phyloP scores from a whole-genome alignment of 2,329 filamentous ascomycete species.

The Colletotrichum spinosum region DNA sequence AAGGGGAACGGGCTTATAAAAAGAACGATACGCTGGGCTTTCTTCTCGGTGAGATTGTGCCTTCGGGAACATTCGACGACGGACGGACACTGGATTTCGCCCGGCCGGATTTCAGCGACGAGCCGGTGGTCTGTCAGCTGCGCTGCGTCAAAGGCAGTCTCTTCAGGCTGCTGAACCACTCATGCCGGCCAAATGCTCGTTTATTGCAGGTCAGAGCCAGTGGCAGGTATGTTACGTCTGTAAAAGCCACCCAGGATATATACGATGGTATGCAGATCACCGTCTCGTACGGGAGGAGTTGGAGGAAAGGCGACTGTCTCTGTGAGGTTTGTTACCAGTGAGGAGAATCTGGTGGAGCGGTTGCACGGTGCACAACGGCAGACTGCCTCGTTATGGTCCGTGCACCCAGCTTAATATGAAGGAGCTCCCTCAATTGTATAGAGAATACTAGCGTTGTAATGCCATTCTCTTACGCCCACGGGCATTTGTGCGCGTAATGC shows the following conservation, averaged over 20 bases:
- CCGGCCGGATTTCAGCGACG: slow-evolving; percentile 1
- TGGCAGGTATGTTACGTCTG: slow-evolving; percentile 13
- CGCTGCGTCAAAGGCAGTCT: slow-evolving; percentile 7
- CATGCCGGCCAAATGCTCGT: slow-evolving; percentile 5
- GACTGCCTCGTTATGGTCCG: too few species aligned
- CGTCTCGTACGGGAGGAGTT: slow-evolving; percentile 1
- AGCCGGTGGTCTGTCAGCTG: slow-evolving; percentile 12
- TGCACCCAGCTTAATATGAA: too few species aligned
- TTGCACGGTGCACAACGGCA: too few species aligned
- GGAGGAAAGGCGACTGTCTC: not conserved
- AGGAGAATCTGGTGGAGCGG: too few species aligned
- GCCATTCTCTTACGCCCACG: too few species aligned
- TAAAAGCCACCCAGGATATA: slow-evolving; percentile 3
- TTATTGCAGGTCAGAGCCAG: slow-evolving; percentile 9
- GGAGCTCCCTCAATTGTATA: too few species aligned
- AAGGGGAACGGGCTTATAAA: slow-evolving; percentile 4
- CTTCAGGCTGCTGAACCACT: slow-evolving; percentile 17
- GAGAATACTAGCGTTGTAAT: too few species aligned
- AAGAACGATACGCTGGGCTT: slow-evolving; percentile 1
- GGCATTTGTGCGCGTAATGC: too few species aligned
- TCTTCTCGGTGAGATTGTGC: slow-evolving; percentile 1
- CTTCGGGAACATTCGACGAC: not conserved
- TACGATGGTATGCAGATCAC: slow-evolving; percentile 10
- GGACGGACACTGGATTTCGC: slow-evolving; percentile 6
- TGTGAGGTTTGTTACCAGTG: not conserved